Evolutionary conservation across 176 grass and related monocot genomes (phyloP), one percentile per base, ranked within the genome.

Genomic region (Metroxylon sagu): DNA sequence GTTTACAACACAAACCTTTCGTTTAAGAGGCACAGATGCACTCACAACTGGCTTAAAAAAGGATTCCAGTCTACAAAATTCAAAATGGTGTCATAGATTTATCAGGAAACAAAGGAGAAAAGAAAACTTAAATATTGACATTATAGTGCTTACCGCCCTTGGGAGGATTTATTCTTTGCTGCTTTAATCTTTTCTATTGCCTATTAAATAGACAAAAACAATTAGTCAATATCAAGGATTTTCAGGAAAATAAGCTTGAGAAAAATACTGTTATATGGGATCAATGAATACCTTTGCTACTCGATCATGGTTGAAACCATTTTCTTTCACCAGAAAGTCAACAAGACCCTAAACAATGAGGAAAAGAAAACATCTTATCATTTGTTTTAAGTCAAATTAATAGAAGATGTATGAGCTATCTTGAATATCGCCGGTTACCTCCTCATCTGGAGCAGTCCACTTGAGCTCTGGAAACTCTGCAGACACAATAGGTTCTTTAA

Each of bases 141-240:
- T 26, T 29, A 29, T 53, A 17, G 14, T 68, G 59, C 72, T 88
- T 77, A 96, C 86, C 81, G 71, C 26, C 59, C 79, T 18, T 62
- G 78, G 50, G 68, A 74, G 79, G 73, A 74, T 71, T 30, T 90
- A 63, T 90, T 83, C 52, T 75, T 90, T 57, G 80, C 65, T 64
- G 78, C 58, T 70, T 85, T 84, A 70, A 97, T 91, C 58, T 80
- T 97, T 77, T 79, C 87, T 80, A 90, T 77, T 10, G 83, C 87
- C 87, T 97, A 70, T 15, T 27, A 48, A 71, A 67, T 77, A 60
- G n/a, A 60, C 61, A n/a, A 70, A 64, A 76, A 65, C 5, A 72
- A 14, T 64, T 14, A 51, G 50, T 8, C 31, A 2, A 35, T 35
- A 35, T 35, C 31, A 8, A 35, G 31, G 31, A 35, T 35, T 35